Percentiles rank a stretch among this genome's conserved stretches.
These are phyloP conservation scores for Oldenlandia corymbosa DNA, from an alignment of 257 asterid genomes.

Conservation along the genomic window DNA sequence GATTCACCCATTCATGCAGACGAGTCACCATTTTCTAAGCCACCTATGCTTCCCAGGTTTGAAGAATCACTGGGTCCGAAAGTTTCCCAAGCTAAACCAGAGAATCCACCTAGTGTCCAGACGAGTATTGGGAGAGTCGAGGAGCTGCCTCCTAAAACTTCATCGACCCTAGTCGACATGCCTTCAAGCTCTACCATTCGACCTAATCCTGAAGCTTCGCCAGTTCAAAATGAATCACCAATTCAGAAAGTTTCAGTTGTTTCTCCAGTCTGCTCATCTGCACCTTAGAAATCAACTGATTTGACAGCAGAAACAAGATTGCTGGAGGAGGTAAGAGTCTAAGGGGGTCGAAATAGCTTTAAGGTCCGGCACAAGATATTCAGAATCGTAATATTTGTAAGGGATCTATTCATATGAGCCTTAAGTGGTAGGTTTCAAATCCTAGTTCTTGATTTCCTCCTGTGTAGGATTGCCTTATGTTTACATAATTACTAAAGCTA, in stretches of 20 bases:
- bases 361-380: constrained; percentile 6
- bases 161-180: constrained; percentile 23
- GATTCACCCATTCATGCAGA: constrained; percentile 38
- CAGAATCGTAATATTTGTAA: not conserved
- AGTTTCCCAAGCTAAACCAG: constrained; percentile 24
- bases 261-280: constrained; percentile 15
- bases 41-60: constrained; percentile 22
- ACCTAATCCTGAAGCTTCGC: constrained; percentile 9
- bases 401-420: constrained; percentile 8
- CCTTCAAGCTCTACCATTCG: constrained; percentile 14
- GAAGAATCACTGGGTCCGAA: constrained; percentile 29
- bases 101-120: constrained; percentile 14
- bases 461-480: constrained; percentile 11
- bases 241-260: constrained; percentile 2
- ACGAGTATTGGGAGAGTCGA: constrained; percentile 9
- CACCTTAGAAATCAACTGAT: constrained; percentile 1
- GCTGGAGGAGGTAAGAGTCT: not conserved
- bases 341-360: constrained; percentile 9
- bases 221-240: constrained; percentile 12
- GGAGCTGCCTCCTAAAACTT: constrained; percentile 25
- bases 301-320: not conserved
- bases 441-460: constrained; percentile 6
- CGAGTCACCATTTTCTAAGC: constrained; percentile 33
- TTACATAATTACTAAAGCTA: constrained; percentile 17
- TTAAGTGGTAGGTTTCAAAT: constrained; percentile 14